Percentiles rank a stretch among this genome's conserved stretches.
Conservation (phyloP, 768 basidiomycete genomes). For the Kwoniella heveanensis region DNA sequence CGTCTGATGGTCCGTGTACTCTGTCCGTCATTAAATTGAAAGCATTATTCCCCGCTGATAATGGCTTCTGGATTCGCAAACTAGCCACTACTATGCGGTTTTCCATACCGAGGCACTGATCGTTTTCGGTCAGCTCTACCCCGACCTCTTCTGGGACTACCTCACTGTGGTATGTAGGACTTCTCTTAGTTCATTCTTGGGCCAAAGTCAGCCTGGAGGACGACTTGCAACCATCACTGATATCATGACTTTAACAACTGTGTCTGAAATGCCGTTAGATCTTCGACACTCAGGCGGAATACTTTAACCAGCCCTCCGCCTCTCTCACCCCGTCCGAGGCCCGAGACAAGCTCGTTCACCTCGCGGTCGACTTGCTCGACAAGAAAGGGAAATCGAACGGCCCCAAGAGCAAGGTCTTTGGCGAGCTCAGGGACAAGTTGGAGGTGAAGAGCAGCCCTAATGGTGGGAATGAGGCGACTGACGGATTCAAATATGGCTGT, state of each 20-base stretch:
- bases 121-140: slow-evolving; percentile 72
- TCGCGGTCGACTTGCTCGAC: slow-evolving; percentile 42
- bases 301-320: slow-evolving; percentile 73
- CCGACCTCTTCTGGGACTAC: slow-evolving; percentile 79
- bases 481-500: slow-evolving; percentile 89
- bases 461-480: slow-evolving; percentile 77
- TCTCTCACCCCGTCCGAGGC: slow-evolving; percentile 70
- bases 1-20: too few relatives aligned
- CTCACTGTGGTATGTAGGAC: slow-evolving; percentile 62
- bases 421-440: slow-evolving; percentile 66
- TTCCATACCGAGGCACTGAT: slow-evolving; percentile 79
- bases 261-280: slow-evolving; percentile 65
- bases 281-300: slow-evolving; percentile 74
- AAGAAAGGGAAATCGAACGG: slow-evolving; percentile 59
- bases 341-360: slow-evolving; percentile 68
- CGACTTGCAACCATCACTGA: too few relatives aligned
- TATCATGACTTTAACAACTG: too few relatives aligned
- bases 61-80: not conserved
- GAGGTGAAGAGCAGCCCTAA: slow-evolving; percentile 68
- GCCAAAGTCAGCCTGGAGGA: too few relatives aligned
- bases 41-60: too few relatives aligned
- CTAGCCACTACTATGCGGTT: slow-evolving; percentile 58
- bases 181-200: not conserved
- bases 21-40: too few relatives aligned
- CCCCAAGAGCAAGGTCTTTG: slow-evolving; percentile 62